phyloP scores from a whole-genome alignment of 2,329 filamentous ascomycete species.

The Ceratocystis lukuohia region DNA sequence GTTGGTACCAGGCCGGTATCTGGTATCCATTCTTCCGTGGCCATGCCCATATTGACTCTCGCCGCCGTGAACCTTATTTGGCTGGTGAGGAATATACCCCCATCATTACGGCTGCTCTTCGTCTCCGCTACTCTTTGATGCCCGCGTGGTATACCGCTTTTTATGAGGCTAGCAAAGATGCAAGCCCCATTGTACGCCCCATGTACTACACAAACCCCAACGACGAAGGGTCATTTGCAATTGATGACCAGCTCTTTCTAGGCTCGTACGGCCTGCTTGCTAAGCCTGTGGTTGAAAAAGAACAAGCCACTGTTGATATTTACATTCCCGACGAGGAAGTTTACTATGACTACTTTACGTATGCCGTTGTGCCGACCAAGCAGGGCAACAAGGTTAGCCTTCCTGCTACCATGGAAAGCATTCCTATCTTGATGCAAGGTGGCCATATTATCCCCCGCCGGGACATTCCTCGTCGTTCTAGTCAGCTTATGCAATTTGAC shows the following conservation, averaged over 20 bases:
- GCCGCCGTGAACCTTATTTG: slow-evolving; percentile 85
- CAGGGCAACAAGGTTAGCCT: slow-evolving; percentile 58
- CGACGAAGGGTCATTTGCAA: slow-evolving; percentile 71
- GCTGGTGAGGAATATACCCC: slow-evolving; percentile 69
- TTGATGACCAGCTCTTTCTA: slow-evolving; percentile 90
- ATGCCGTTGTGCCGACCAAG: slow-evolving; percentile 54
- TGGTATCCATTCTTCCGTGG: slow-evolving; percentile 98
- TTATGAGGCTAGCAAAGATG: slow-evolving; percentile 69
- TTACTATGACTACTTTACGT: slow-evolving; percentile 95
- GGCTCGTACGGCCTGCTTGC: slow-evolving; percentile 79
- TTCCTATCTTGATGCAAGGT: slow-evolving; percentile 82
- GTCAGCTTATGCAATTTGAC: slow-evolving; percentile 81
- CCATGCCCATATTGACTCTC: slow-evolving; percentile 92
- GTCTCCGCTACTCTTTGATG: slow-evolving; percentile 76
- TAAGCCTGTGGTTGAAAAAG: slow-evolving; percentile 76
- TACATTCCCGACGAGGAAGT: slow-evolving; percentile 80
- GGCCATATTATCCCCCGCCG: slow-evolving; percentile 86
- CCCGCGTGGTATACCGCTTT: slow-evolving; percentile 97
- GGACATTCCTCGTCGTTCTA: slow-evolving; percentile 74
- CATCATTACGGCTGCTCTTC: slow-evolving; percentile 77
- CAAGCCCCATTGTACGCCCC: slow-evolving; percentile 76
- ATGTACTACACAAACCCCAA: slow-evolving; percentile 86
- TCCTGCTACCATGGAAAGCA: slow-evolving; percentile 66
- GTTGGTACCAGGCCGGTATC: slow-evolving; percentile 93
- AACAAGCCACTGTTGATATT: slow-evolving; percentile 57